Evolutionary conservation across 768 basidiomycete species (phyloP).

Genomic region (Leccinum subtestaceum): DNA sequence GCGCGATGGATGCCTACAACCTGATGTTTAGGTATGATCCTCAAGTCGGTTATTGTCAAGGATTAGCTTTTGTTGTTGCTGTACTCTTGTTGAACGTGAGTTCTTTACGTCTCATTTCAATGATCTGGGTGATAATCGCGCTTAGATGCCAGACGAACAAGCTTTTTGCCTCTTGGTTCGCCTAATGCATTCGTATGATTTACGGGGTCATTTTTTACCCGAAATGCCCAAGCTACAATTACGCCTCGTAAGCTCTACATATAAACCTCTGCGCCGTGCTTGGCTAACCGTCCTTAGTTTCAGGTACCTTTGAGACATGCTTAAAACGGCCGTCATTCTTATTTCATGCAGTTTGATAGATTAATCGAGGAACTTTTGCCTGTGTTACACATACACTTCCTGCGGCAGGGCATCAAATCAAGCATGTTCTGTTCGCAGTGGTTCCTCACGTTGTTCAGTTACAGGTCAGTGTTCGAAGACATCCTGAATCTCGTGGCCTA

Average conservation of each 20-base stretch:
- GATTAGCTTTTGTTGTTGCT: constrained; percentile 93
- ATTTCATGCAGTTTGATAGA: constrained; percentile 75
- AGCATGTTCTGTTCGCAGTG: constrained; percentile 99
- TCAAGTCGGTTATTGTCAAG: constrained; percentile 97
- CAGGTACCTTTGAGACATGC: constrained; percentile 43
- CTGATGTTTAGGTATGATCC: constrained; percentile 64
- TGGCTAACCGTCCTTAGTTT: constrained; percentile 41
- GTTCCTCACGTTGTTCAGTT: constrained; percentile 97
- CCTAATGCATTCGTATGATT: constrained; percentile 94
- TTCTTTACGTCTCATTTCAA: not conserved
- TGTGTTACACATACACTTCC: constrained; percentile 88
- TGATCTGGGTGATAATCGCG: not conserved
- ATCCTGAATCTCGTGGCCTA: not conserved
- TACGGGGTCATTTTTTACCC: constrained; percentile 95
- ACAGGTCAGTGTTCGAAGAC: constrained; percentile 50
- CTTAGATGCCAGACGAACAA: constrained; percentile 98
- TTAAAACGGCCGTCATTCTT: constrained; percentile 13
- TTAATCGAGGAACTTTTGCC: constrained; percentile 90
- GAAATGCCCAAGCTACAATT: constrained; percentile 98
- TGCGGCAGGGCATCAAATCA: constrained; percentile 92
- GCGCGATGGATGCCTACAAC: constrained; percentile 7
- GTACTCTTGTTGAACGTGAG: constrained; percentile 87
- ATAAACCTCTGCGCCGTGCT: not conserved
- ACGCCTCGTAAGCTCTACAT: constrained; percentile 62
- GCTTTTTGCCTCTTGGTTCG: constrained; percentile 94